Evolutionary conservation across 768 basidiomycete species (phyloP).

Genomic region (Terana coerulea): DNA sequence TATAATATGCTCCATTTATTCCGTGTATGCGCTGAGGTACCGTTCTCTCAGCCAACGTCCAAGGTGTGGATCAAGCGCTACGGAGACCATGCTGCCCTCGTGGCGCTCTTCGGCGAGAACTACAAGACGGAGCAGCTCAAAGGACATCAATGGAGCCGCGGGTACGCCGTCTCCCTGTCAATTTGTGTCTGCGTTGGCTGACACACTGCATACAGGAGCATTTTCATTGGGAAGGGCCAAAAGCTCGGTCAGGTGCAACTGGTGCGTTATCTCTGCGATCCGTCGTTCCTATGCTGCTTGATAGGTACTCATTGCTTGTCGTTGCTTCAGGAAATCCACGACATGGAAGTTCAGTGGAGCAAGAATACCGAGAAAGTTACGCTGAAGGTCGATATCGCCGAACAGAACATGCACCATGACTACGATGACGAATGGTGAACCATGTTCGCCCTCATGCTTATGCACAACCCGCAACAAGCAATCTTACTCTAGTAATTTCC

Average conservation of each 20-base stretch:
- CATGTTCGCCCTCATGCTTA: too few relatives aligned
- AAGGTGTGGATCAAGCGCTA: slow-evolving; percentile 9
- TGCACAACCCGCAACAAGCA: too few relatives aligned
- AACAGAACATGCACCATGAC: neutral
- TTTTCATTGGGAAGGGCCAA: slow-evolving; percentile 11
- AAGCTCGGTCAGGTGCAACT: slow-evolving; percentile 9
- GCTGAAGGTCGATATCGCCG: slow-evolving; percentile 11
- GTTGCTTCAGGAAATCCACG: slow-evolving; percentile 7
- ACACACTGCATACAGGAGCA: neutral
- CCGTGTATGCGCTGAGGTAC: neutral
- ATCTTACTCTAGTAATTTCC: too few relatives aligned
- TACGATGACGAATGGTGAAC: neutral
- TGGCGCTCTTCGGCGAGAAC: slow-evolving; percentile 9
- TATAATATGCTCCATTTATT: neutral
- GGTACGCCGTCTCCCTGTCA: slow-evolving; percentile 2
- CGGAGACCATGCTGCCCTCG: neutral
- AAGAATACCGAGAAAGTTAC: slow-evolving; percentile 9
- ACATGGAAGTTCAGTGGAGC: slow-evolving; percentile 13
- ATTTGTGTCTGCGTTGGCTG: neutral
- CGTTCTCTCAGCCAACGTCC: slow-evolving; percentile 9
- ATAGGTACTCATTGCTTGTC: too few relatives aligned
- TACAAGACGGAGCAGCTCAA: slow-evolving; percentile 13
- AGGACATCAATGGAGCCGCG: slow-evolving; percentile 5
- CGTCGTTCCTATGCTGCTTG: too few relatives aligned
- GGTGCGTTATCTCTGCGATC: neutral